These are phyloP conservation scores for Nannochloris sp. DNA, from an alignment of 139 green algal genomes.

Conservation along the genomic window DNA sequence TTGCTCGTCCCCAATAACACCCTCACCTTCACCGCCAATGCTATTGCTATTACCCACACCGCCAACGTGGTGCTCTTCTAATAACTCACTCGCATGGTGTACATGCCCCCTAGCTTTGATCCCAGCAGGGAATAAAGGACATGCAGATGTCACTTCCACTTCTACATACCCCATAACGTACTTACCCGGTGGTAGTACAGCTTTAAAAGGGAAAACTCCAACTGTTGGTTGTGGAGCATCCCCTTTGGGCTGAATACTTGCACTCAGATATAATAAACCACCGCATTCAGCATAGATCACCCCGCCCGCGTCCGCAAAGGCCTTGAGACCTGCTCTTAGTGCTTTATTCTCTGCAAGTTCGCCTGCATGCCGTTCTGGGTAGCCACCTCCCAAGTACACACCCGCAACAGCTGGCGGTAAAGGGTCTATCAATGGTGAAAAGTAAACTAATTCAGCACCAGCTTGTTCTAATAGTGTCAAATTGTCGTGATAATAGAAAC, in stretches of 20 bases:
- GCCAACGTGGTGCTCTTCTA: constrained; percentile 46
- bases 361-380: constrained; percentile 58
- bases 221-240: constrained; percentile 22
- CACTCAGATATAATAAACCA: constrained; percentile 80
- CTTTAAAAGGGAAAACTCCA: constrained; percentile 80
- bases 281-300: constrained; percentile 86
- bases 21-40: neutral
- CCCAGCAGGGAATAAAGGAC: constrained; percentile 60
- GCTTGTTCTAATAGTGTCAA: constrained; percentile 44
- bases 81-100: constrained; percentile 64
- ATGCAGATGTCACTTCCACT: constrained; percentile 38
- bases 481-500: constrained; percentile 76
- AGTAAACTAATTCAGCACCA: constrained; percentile 80
- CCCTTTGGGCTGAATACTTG: constrained; percentile 37
- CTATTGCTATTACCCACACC: neutral
- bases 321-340: constrained; percentile 49
- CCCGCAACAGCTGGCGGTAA: constrained; percentile 64
- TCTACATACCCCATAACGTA: constrained; percentile 65
- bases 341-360: constrained; percentile 61
- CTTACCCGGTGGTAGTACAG: constrained; percentile 36
- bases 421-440: constrained; percentile 83
- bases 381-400: constrained; percentile 80
- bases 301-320: constrained; percentile 76
- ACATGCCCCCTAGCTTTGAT: constrained; percentile 57
- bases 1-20: neutral